Evolutionary conservation across 108 stramenopile genomes (phyloP), one percentile per base, ranked within the genome.

Genomic region (Cyclotella baltica): DNA sequence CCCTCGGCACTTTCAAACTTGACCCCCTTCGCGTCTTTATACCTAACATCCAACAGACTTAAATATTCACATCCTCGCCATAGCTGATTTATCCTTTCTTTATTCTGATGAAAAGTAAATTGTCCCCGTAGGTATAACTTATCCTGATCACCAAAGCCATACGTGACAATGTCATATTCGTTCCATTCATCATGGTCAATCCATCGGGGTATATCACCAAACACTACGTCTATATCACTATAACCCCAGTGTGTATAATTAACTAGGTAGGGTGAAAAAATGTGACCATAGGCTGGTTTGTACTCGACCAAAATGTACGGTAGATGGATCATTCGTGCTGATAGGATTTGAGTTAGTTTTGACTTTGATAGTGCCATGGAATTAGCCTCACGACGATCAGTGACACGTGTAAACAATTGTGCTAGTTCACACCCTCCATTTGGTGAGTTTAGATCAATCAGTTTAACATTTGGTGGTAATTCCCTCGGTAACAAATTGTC

Each of bases 191-290:
- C 92, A 0, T 79, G 61, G 31, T 90, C 84, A 48, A 97, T 93
- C 87, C 94, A 96, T 47, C 88, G 78, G 20, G 86, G 59, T 68
- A 98, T 84, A 67, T 98, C 96, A 4, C 97, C 97, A 75, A 96
- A 95, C 0, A 94, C 72, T 16, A 98, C 95, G 62, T 98, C 97
- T 52, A 98, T 67, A 85, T 98, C 97, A 9, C 94, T 92, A 76
- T 96, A 98, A 28, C 93, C 97, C 97, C 97, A 98, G 61, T 98
- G 97, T 2, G 93, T 66, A 67, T 98, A 98, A 3, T 77, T 81
- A 0, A 25, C 55, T 13, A 96, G 70, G 65, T 89, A 92, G 0
- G 93, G 89, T 20, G 77, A 68, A 81, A 96, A 98, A 38, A 98
- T 90, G 75, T 96, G 92, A 13, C 97, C 97, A 37, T 94, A 83